Evolutionary conservation across 768 basidiomycete genomes (phyloP), one percentile per base, ranked within the genome.

Genomic region (Boletus rex-veris): DNA sequence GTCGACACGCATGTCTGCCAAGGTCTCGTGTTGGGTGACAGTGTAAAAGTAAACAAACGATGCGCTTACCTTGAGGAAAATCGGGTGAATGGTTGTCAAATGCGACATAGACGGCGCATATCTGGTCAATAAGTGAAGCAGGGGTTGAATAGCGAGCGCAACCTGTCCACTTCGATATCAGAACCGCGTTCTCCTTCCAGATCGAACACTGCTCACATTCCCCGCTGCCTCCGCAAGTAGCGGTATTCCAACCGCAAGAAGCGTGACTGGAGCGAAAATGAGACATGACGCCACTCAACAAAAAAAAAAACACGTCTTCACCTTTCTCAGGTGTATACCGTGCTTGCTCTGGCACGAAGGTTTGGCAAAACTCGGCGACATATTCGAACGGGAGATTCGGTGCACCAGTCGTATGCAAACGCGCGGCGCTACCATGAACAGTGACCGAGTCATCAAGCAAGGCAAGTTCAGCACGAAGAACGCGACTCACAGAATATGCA

Each of bases 241-340:
- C 21, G 76, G 66, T 48, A 92, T 86, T 2, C 81, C 85, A 59
- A 74, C 83, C 10, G 86, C 90, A 4, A 92, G 73, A 35, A 77
- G 61, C 2, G 83, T 83, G 8, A 92, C 88, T 90, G 61, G 15
- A 56, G 21, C 7, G 48, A 31, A 14, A 41, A 50, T 55, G 52
- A 64, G 48, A 48, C 12, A 31, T 8, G 31, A 18, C 11, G 26
- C 47, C 18, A 19, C 11, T 16, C 16, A 18, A 40, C 16, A 4
- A 16, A 39, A 35, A 18, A 15, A 12, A 52, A 46, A 28, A 18
- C 36, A 7, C 3, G 31, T 26, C 53, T 70, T 16, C 56, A 86
- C 89, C 79, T 68, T 84, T 81, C 55, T 91, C 87, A 5, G 88
- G 86, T 2, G 82, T 86, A 42, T 76, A 66, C 26, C 87, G 75